Base-by-base conservation (phyloP, 2,329 filamentous ascomycete species). In the Thielaviopsis populi region DNA sequence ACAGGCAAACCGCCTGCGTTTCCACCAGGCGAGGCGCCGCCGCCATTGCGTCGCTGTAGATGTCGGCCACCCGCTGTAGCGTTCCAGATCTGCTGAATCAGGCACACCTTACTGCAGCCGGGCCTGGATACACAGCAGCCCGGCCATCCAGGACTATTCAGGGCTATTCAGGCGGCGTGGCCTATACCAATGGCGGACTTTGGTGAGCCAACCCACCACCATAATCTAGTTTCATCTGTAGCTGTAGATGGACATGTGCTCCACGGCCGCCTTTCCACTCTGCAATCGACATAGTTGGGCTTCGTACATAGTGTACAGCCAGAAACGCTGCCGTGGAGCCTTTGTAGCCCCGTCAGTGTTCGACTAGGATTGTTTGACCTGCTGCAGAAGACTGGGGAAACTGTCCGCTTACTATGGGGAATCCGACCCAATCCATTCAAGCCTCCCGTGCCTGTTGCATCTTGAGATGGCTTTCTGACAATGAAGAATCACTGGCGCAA, bases 41-140 rank as follows among this genome's bases (percentile, higher is more conserved):
- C 60, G 30, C 60, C 43, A 50, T 50, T 61, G 43, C 22, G 24
- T 13, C 19, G 43, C 53, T 63, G 53, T 37, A 58, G 27, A 59
- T 59, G 41, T 59, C 40, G 50, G 53, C 37, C 24, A 33, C 46
- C 53, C 62, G 53, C 50, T 56, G 50, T 15, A 30, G 22, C n/a
- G 24, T 48, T 30, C 37, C n/a, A 50, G 60, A 63, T n/a, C 37
- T 37, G 33, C 43, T 37, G 17, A 46, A 40, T 27, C 1, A 62
- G 54, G 5, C 50, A 54, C 50, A 54, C 15, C n/a, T 46, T 19
- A 15, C 8, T 46, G 13, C 33, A 37, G 33, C 33, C 33, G 10
- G 33, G 33, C 33, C 33, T 8, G 10, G 10, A 8, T 37, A 37
- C 10, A 37, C 33, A 37, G 33, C 33, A 8, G 33, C 33, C 33